Conservation (phyloP, 495 filamentous ascomycete genomes). For the Penicillium angulare region DNA sequence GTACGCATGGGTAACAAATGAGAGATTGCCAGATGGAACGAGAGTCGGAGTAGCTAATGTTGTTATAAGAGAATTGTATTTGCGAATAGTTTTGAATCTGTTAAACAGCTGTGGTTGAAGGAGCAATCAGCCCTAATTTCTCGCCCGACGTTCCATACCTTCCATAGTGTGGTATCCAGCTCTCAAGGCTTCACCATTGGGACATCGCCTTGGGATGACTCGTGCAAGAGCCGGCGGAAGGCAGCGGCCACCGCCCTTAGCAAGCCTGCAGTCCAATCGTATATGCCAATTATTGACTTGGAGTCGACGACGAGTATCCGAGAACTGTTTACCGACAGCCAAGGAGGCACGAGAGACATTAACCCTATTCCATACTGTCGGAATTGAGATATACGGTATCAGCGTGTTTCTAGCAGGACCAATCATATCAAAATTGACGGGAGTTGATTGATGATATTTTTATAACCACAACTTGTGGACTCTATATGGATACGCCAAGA, state of each 20-base stretch:
- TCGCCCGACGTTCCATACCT: slow-evolving; percentile 47
- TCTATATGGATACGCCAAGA: too few species aligned
- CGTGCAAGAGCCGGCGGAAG: slow-evolving; percentile 51
- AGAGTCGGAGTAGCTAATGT: slow-evolving; percentile 48
- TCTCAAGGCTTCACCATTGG: slow-evolving; percentile 48
- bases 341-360: slow-evolving; percentile 35
- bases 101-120: slow-evolving; percentile 45
- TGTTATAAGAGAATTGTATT: too few species aligned
- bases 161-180: slow-evolving; percentile 47
- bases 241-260: slow-evolving; percentile 47
- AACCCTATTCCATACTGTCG: slow-evolving; percentile 36
- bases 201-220: slow-evolving; percentile 50
- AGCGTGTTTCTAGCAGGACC: too few species aligned
- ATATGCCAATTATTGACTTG: slow-evolving; percentile 52
- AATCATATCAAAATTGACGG: too few species aligned
- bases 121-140: slow-evolving; percentile 50
- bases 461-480: too few species aligned
- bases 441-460: too few species aligned
- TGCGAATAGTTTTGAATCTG: too few species aligned
- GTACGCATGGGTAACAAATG: slow-evolving; percentile 55
- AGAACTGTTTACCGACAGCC: slow-evolving; percentile 44
- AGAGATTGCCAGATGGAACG: too few species aligned
- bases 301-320: slow-evolving; percentile 49
- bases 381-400: too few species aligned
- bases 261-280: slow-evolving; percentile 44